Base-by-base conservation (phyloP, 352 stramenopile genomes). In the Phytopythium vexans region DNA sequence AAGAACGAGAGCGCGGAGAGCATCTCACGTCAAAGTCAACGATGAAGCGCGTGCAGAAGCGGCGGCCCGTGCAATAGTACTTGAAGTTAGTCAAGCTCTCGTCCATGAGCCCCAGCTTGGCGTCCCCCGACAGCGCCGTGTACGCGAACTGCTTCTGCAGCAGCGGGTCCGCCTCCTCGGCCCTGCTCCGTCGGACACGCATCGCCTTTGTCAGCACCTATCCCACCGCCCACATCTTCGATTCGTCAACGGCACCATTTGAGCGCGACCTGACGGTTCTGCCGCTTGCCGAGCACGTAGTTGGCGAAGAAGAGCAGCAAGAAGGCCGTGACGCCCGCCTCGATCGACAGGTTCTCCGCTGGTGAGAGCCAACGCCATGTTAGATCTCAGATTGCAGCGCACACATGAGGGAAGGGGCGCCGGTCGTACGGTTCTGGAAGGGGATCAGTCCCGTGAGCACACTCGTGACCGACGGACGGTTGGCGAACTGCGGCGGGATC, bases 41-140 rank as follows among this genome's bases (percentile, higher is more conserved):
- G 21, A 89, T 64, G 35, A 92, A 82, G 36, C 79, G 79, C 43
- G 77, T 84, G 62, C 83, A 86, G 55, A 89, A 92, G 27, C 82
- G 79, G 38, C 82, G 77, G 14, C 82, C 82, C 1, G 82, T 90
- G 71, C 82, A 92, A 48, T 88, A 92, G 65, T 92, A 92, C 69
- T 89, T 92, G 66, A 77, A 92, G 63, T 88, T 90, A 67, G 62
- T 81, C 56, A 70, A 74, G 54, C 71, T 84, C 53, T 92, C 82
- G 38, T 89, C 79, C 8, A 90, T 67, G 12, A 92, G 56, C 9
- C 79, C 82, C 8, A 89, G 70, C 1, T 64, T 63, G 11, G 84
- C 75, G 39, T 84, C 60, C 9, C 74, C 71, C 5, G 79, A 87
- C 9, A 70, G 68, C 11, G 77, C 77, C 15, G 79, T 90, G 73